Base-by-base conservation (phyloP, 495 filamentous ascomycete species). In the Penicillium herquei region DNA sequence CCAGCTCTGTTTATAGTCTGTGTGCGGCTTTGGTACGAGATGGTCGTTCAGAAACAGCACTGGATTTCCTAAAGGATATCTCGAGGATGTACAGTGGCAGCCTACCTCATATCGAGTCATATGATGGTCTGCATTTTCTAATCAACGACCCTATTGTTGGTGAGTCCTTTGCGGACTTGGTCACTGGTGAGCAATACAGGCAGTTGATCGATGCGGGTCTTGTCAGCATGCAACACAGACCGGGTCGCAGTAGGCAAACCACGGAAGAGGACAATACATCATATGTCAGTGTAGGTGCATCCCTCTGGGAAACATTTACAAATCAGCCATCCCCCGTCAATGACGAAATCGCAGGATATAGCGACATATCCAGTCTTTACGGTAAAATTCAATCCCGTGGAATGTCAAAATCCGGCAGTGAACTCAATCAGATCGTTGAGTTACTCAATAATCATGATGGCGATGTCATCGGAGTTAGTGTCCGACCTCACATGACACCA, bases 371-470 rank as follows among this genome's bases (percentile, higher is more conserved):
- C 13, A 68, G 70, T 26, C 55, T 78, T 30, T 55, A 66, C 42
- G 47, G 67, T 0, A 63, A 70, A 17, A 64, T 78, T 11, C 32
- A 55, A 32, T 55, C 56, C 7, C 57, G 61, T 39, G 71, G 73
- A n/a, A 68, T 63, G 39, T 74, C 73, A 12, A 69, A 63, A 18
- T 76, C 68, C 11, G 37, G 31, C 21, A 32, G 49, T 3, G 60
- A 71, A 13, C 57, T 75, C 11, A 56, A 56, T 5, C 48, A 49
- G 11, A 62, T 76, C 40, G 58, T 55, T 9, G 56, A 70, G 11
- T 34, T 69, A 21, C 58, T 78, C n/a, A 61, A 72, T 50, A 69
- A 78, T 8, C 51, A 65, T 32, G 70, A 71, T 39, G 71, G 74
- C 6, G 44, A 47, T 34, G 30, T 42, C 0, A 39, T 57, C 3